Evolutionary conservation across 176 grass and related monocot species (phyloP).

Genomic region (Juncus effusus): DNA sequence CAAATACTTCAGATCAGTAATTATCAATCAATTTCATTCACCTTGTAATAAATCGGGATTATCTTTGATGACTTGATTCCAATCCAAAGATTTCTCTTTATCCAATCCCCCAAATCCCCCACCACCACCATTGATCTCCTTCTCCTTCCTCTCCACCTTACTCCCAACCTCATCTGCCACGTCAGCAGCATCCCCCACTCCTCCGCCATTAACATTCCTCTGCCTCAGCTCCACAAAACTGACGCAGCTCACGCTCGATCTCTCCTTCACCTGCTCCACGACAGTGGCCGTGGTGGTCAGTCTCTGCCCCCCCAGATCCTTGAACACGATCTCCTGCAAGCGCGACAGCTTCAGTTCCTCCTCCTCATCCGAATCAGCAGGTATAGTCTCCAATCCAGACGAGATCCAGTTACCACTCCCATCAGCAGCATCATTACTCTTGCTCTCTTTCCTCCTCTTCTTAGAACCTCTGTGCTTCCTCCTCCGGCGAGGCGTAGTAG

Average conservation of each 20-base stretch:
- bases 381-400: neutral
- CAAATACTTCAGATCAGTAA: neutral
- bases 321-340: slow-evolving; percentile 37
- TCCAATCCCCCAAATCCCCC: slow-evolving; percentile 49
- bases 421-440: neutral
- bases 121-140: slow-evolving; percentile 35
- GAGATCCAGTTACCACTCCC: neutral
- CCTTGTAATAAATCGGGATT: slow-evolving; percentile 52
- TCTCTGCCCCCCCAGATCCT: slow-evolving; percentile 38
- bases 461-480: slow-evolving; percentile 40
- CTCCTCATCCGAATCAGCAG: slow-evolving; percentile 9
- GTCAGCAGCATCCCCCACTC: slow-evolving; percentile 23
- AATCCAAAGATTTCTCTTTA: slow-evolving; percentile 77
- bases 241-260: slow-evolving; percentile 48
- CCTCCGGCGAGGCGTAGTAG: slow-evolving; percentile 40
- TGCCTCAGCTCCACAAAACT: slow-evolving; percentile 73
- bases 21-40: slow-evolving; percentile 20
- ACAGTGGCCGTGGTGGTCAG: slow-evolving; percentile 28
- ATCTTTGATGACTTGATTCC: slow-evolving; percentile 67
- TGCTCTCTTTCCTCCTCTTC: slow-evolving; percentile 31
- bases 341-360: neutral
- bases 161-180: slow-evolving; percentile 23
- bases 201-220: slow-evolving; percentile 52
- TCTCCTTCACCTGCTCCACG: slow-evolving; percentile 34
- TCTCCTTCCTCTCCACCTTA: slow-evolving; percentile 43